Conservation (phyloP, 192 early-diverging fungal genomes). For the Pilobolus umbonatus region DNA sequence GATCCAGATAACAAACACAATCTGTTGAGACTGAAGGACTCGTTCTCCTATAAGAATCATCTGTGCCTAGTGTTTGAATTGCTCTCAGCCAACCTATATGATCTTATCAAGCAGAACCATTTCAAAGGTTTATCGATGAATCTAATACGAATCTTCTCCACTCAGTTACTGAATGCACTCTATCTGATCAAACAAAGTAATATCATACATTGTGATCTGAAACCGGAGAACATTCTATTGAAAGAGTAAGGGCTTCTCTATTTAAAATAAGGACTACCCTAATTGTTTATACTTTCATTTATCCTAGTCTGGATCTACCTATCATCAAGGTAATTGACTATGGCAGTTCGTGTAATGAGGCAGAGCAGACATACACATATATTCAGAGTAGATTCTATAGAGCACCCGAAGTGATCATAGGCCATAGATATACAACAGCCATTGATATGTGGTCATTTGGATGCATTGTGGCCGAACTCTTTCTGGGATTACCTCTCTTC, state of each 20-base stretch:
- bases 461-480: constrained; percentile 97
- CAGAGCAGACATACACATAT: constrained; percentile 92
- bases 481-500: constrained; percentile 91
- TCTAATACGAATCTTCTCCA: constrained; percentile 82
- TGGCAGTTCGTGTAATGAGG: constrained; percentile 94
- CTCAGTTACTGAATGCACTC: constrained; percentile 90
- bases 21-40: constrained; percentile 81
- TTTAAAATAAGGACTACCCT: background rate
- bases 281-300: constrained; percentile 6
- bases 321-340: constrained; percentile 98
- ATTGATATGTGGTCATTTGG: constrained; percentile 99
- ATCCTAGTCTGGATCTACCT: constrained; percentile 78
- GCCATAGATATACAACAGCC: constrained; percentile 81
- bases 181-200: constrained; percentile 75
- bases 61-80: constrained; percentile 96
- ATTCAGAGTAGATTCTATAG: constrained; percentile 98
- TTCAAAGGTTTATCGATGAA: constrained; percentile 90
- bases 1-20: constrained; percentile 85
- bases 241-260: constrained; percentile 52
- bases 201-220: constrained; percentile 97
- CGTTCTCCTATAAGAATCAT: constrained; percentile 89
- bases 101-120: constrained; percentile 95
- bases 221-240: constrained; percentile 95
- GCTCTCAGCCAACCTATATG: constrained; percentile 94
- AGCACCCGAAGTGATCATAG: constrained; percentile 92